Evolutionary conservation across 352 stramenopile genomes (phyloP).

Genomic region (Phytophthora capsici): DNA sequence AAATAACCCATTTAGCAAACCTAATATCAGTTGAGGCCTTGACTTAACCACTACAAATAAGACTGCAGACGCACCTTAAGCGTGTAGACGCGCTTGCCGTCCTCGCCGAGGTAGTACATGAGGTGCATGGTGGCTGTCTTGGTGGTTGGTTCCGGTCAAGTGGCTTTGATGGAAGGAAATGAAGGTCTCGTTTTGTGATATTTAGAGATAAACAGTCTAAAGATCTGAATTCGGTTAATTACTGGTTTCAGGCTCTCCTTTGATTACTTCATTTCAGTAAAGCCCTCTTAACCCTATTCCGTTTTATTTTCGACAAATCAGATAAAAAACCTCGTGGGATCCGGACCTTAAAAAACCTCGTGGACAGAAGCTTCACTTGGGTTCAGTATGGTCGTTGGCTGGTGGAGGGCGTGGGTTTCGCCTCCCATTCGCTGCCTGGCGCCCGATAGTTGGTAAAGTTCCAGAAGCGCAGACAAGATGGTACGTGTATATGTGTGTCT

Average conservation of each 20-base stretch:
- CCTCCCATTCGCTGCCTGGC: constrained; percentile 42
- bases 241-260: constrained; percentile 31
- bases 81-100: constrained; percentile 99
- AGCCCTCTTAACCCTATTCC: neutral
- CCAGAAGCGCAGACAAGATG: constrained; percentile 38
- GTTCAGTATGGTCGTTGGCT: constrained; percentile 48
- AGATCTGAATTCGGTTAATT: constrained; percentile 32
- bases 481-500: constrained; percentile 33
- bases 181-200: neutral
- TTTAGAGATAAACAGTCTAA: constrained; percentile 10
- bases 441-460: constrained; percentile 52
- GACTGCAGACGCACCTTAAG: constrained; percentile 91
- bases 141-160: constrained; percentile 15
- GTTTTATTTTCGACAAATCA: constrained; percentile 32
- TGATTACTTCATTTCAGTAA: constrained; percentile 6
- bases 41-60: neutral
- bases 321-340: constrained; percentile 20
- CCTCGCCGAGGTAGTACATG: constrained; percentile 98
- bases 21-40: neutral
- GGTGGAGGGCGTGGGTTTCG: constrained; percentile 50
- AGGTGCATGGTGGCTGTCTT: constrained; percentile 94
- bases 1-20: constrained; percentile 2
- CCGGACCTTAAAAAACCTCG: constrained; percentile 44
- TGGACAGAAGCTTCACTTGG: constrained; percentile 20
- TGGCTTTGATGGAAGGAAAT: neutral